A percentile compares a stretch with the other conserved stretches of the same genome.
Conservation (phyloP, 2,329 filamentous ascomycete species). For the Curvularia hawaiiensis region DNA sequence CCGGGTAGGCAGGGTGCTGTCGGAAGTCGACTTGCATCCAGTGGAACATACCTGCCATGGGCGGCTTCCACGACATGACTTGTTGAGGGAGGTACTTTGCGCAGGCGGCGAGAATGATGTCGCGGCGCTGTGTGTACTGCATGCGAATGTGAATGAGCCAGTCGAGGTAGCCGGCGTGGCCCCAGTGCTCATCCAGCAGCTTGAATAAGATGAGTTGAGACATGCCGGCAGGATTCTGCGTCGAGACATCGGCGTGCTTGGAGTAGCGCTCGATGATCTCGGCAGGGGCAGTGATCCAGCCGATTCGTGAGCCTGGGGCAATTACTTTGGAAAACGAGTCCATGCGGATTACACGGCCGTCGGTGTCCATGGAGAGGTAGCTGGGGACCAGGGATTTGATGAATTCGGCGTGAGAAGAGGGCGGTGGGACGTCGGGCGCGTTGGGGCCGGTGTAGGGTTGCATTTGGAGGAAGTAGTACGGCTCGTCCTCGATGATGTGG, state of each 20-base stretch:
- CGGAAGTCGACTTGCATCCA: constrained; percentile 74
- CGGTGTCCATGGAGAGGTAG: constrained; percentile 78
- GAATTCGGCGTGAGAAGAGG: constrained; percentile 72
- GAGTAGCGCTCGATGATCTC: constrained; percentile 84
- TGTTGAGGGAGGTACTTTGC: constrained; percentile 75
- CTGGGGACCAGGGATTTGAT: constrained; percentile 74
- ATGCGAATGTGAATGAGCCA: constrained; percentile 85
- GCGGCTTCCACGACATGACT: constrained; percentile 78
- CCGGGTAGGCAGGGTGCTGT: constrained; percentile 65
- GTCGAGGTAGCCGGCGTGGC: constrained; percentile 83
- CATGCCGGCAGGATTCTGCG: constrained; percentile 84
- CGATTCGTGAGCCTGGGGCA: constrained; percentile 77
- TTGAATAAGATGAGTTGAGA: constrained; percentile 86
- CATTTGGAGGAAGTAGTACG: constrained; percentile 94
- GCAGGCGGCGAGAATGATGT: constrained; percentile 79
- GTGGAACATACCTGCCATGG: constrained; percentile 93
- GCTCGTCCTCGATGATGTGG: constrained; percentile 89
- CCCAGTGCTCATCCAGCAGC: constrained; percentile 92
- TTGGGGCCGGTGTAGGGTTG: constrained; percentile 69
- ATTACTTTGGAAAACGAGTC: constrained; percentile 95
- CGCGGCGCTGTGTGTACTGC: constrained; percentile 79
- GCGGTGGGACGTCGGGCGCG: constrained; percentile 59
- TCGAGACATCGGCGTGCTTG: constrained; percentile 80
- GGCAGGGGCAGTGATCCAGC: constrained; percentile 88
- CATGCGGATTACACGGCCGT: constrained; percentile 87